Percentiles rank a stretch among this genome's conserved stretches.
phyloP scores from a whole-genome alignment of 805 yeast genomes.

The Hanseniaspora lachancei region DNA sequence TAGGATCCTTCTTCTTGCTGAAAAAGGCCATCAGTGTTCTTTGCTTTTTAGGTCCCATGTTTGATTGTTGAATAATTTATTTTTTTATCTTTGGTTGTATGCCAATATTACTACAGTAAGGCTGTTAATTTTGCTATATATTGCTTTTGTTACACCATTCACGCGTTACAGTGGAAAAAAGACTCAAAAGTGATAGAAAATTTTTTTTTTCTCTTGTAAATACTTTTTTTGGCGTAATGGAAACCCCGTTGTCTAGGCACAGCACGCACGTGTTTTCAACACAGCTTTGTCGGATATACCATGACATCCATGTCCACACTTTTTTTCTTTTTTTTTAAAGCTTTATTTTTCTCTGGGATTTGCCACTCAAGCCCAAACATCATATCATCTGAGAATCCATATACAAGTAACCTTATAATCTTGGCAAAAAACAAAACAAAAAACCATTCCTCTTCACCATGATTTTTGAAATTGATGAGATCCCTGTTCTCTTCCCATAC shows the following conservation, averaged over 20 bases:
- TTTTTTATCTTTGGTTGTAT: neutral
- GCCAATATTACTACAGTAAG: too few relatives aligned
- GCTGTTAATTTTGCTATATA: neutral
- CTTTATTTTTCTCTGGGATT: neutral
- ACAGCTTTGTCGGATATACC: neutral
- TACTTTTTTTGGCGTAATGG: too few relatives aligned
- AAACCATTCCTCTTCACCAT: constrained; percentile 14
- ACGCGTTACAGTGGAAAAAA: neutral
- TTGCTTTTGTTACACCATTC: neutral
- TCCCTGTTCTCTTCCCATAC: constrained; percentile 91
- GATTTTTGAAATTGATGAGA: constrained; percentile 86
- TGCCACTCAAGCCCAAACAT: too few relatives aligned
- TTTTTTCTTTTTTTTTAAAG: too few relatives aligned
- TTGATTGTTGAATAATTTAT: neutral
- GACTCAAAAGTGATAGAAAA: neutral
- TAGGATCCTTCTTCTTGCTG: constrained; percentile 18
- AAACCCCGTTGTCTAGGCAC: too few relatives aligned
- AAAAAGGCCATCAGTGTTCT: constrained; percentile 28
- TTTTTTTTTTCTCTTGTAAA: too few relatives aligned
- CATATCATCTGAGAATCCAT: neutral
- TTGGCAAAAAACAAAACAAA: too few relatives aligned
- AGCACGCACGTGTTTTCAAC: too few relatives aligned
- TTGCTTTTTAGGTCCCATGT: constrained; percentile 23
- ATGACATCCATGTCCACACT: too few relatives aligned
- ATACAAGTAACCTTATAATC: neutral